Base-by-base conservation (phyloP, 2,329 filamentous ascomycete genomes). In the Mycosphaerella sp. region DNA sequence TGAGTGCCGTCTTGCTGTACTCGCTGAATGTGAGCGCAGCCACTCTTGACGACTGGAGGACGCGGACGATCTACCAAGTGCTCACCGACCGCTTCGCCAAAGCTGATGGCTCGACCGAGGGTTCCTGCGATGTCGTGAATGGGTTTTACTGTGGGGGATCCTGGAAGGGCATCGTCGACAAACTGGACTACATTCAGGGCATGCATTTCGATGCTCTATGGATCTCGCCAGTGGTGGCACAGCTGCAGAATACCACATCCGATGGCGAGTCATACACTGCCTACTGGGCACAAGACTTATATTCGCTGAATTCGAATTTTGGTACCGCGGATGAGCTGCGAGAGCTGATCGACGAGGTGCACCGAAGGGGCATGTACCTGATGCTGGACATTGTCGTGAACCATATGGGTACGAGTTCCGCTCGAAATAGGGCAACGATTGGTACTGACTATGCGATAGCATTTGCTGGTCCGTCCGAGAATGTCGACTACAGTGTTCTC, bases 371-470 rank as follows among this genome's bases (percentile, higher is more conserved):
- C 12, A 84, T 82, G 80, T 76, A 76, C 59, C 69, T 83, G 38
- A 84, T 84, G 80, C 72, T 83, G 2, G 80, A 83, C 56, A 70
- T 83, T 1, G 80, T 83, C 2, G 74, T 76, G 6, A 82, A 83
- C 64, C 78, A 83, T 63, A 77, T 66, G 58, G 66, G 56, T 51
- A 45, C 10, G 41, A 44, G 29, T n/a, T 34, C 14, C 14, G 4
- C 17, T 26, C 42, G 42, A 44, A 1, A 6, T 44, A n/a, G 4
- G 34, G 12, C 1, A 4, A 29, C 26, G 5, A 29, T 29, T 26
- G 17, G 42, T 17, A 39, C 48, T 51, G 29, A 47, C 43, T 31
- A 41, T 9, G 14, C 17, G 38, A 14, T 34, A 58, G 57, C 70
- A n/a, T 81, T 76, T 63, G 67, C 71, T 31, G 79, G 80, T 23